Evolutionary conservation across 1,284 basidiomycete species (phyloP).

Genomic region (Cryptococcus floricola): DNA sequence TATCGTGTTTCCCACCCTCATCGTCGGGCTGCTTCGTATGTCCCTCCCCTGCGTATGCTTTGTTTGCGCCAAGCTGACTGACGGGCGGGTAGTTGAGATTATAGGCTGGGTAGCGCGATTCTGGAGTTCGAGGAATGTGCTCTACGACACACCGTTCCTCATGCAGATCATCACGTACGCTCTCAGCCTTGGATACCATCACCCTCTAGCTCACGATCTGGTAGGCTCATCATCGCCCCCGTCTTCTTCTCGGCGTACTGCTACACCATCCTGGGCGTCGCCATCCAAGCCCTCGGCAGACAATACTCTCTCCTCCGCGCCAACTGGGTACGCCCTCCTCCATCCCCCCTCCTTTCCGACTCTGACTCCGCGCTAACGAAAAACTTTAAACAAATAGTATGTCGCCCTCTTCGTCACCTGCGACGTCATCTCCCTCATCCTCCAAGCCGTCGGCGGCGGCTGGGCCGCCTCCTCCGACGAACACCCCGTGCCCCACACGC

Average conservation of each 20-base stretch:
- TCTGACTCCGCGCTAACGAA: too few species aligned
- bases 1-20: conserved; percentile 57
- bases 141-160: conserved; percentile 38
- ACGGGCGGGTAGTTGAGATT: conserved; percentile 49
- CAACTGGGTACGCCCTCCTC: conserved; percentile 11
- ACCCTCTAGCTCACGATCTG: neutral
- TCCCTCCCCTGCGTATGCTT: neutral
- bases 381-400: conserved; percentile 59
- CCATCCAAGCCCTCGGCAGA: conserved; percentile 36
- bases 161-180: conserved; percentile 51
- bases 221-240: conserved; percentile 44
- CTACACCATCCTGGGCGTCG: conserved; percentile 44
- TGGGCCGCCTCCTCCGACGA: conserved; percentile 22
- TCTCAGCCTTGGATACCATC: neutral
- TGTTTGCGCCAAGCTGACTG: neutral
- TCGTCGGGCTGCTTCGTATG: conserved; percentile 43
- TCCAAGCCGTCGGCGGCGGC: conserved; percentile 48
- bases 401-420: conserved; percentile 41
- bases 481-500: conserved; percentile 6
- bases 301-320: conserved; percentile 38
- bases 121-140: conserved; percentile 30
- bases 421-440: conserved; percentile 44
- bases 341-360: neutral
- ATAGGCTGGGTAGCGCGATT: conserved; percentile 44
- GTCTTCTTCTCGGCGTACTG: conserved; percentile 42